Conservation (phyloP, 2,329 filamentous ascomycete genomes). For the Mariannaea elegans region DNA sequence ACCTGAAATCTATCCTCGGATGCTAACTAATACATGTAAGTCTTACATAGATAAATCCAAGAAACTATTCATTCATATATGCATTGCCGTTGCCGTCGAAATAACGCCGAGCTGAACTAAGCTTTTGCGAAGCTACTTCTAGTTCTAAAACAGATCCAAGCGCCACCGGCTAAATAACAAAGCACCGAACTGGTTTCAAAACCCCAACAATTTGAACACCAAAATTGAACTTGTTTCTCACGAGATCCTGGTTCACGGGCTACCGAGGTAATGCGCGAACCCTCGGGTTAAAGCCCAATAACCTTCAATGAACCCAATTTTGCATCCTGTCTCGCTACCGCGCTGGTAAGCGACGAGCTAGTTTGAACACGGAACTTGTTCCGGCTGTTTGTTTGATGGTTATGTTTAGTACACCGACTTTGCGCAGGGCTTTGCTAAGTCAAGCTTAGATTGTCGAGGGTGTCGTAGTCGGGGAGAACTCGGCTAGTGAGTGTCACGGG, state of each 20-base stretch:
- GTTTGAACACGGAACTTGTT: neutral
- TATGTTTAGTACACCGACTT: neutral
- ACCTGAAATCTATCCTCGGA: neutral
- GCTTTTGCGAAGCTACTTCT: neutral
- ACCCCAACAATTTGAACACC: neutral
- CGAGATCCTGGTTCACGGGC: neutral
- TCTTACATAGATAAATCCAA: neutral
- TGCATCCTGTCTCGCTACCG: neutral
- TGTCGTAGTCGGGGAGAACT: no score
- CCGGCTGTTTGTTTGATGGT: no score
- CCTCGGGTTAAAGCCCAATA: neutral
- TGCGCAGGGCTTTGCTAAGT: neutral
- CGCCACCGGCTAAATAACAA: neutral
- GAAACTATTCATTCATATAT: neutral
- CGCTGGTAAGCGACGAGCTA: neutral
- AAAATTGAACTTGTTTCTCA: neutral
- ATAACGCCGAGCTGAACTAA: constrained; percentile 1
- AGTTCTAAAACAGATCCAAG: neutral
- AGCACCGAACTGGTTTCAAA: neutral
- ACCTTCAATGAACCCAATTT: neutral
- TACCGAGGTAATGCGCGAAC: neutral
- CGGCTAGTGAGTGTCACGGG: no score
- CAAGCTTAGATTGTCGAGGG: no score
- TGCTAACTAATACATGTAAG: neutral
- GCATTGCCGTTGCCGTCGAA: neutral